Conservation (phyloP, 179 eudicot genomes). For the Gypsophila paniculata region DNA sequence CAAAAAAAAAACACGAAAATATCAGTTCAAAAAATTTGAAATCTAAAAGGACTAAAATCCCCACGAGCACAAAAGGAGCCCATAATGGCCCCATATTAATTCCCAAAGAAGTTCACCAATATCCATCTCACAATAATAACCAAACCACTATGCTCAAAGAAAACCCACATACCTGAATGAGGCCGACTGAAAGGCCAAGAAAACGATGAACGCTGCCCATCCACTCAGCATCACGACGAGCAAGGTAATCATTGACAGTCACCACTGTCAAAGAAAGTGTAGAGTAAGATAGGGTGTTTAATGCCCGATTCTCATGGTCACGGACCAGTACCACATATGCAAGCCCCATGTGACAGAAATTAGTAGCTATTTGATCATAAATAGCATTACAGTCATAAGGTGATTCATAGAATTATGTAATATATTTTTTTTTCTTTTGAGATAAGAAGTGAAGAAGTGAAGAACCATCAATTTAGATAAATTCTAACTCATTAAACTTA, state of each 20-base stretch:
- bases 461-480: not conserved
- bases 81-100: conserved; percentile 13
- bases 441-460: not conserved
- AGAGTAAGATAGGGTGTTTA: not conserved
- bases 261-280: conserved; percentile 56
- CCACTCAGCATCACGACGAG: conserved; percentile 99
- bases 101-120: not conserved
- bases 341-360: not conserved
- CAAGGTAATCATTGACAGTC: conserved; percentile 96
- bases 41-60: not conserved
- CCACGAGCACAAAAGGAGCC: not conserved
- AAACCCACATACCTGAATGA: conserved; percentile 65
- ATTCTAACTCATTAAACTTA: not conserved
- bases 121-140: conserved; percentile 5
- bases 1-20: conserved; percentile 4
- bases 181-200: conserved; percentile 97
- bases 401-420: too few relatives aligned
- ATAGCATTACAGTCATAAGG: not conserved
- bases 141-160: not conserved
- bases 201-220: conserved; percentile 99
- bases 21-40: not conserved
- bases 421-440: not conserved
- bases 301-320: not conserved
- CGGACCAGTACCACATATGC: not conserved
- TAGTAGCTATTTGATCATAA: conserved; percentile 9